These are phyloP conservation scores for Saccharomyces jurei DNA, from an alignment of 805 yeast genomes.

Conservation along the genomic window DNA sequence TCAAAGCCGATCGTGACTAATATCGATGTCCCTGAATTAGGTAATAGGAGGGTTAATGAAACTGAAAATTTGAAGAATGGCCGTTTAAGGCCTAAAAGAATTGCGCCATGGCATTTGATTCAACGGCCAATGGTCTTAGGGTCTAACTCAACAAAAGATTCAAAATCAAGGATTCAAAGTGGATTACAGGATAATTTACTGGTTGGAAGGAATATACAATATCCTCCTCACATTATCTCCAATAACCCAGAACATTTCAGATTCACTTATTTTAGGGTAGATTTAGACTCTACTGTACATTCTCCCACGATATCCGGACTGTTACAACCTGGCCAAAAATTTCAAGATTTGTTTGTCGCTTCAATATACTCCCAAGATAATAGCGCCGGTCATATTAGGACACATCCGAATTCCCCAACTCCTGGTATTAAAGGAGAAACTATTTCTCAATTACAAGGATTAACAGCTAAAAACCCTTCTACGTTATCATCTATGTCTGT, in stretches of 20 bases:
- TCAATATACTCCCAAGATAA: slow-evolving; percentile 28
- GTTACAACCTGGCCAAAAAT: slow-evolving; percentile 51
- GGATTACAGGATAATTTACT: slow-evolving; percentile 22
- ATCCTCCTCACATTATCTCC: slow-evolving; percentile 39
- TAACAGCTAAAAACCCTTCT: slow-evolving; percentile 11
- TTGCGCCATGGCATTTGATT: slow-evolving; percentile 63
- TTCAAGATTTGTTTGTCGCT: slow-evolving; percentile 55
- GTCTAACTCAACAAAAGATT: slow-evolving; percentile 7
- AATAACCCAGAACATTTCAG: slow-evolving; percentile 53
- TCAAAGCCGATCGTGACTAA: slow-evolving; percentile 37
- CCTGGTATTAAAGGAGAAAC: slow-evolving; percentile 1
- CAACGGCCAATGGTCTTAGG: slow-evolving; percentile 9
- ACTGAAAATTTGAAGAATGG: slow-evolving; percentile 46
- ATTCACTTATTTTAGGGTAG: slow-evolving; percentile 89
- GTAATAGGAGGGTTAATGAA: slow-evolving; percentile 45
- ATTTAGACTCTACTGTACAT: slow-evolving; percentile 80
- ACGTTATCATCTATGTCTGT: slow-evolving; percentile 4
- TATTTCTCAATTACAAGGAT: slow-evolving; percentile 1
- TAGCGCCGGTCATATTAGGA: background rate
- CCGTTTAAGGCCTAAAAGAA: slow-evolving; percentile 64
- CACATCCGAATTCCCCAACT: background rate
- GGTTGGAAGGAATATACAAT: slow-evolving; percentile 30
- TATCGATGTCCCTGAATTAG: slow-evolving; percentile 35
- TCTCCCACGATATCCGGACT: slow-evolving; percentile 82
- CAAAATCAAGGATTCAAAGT: slow-evolving; percentile 6